Base-by-base conservation (phyloP, 768 basidiomycete genomes). In the Chiua virens region DNA sequence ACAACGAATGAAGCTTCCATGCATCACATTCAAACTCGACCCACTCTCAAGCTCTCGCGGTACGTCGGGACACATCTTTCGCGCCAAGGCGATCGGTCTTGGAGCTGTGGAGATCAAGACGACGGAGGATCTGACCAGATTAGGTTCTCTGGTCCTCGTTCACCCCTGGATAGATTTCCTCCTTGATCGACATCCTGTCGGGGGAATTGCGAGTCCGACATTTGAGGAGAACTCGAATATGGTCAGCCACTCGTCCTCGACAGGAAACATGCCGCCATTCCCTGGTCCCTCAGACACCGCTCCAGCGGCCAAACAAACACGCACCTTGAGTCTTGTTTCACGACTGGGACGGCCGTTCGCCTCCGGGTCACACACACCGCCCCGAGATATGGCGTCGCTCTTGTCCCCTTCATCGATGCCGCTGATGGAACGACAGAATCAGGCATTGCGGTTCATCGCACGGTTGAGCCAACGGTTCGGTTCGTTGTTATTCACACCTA, bases 111-210 rank as follows among this genome's bases (percentile, higher is more conserved):
- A n/a, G n/a, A n/a, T n/a, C n/a, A n/a, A n/a, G n/a, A n/a, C n/a
- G n/a, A n/a, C n/a, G n/a, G n/a, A n/a, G n/a, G n/a, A n/a, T n/a
- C n/a, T n/a, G n/a, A n/a, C n/a, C n/a, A n/a, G n/a, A n/a, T n/a
- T n/a, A n/a, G n/a, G n/a, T n/a, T n/a, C n/a, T n/a, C n/a, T n/a
- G n/a, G n/a, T n/a, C n/a, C n/a, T n/a, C 8, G 21, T 56, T 10
- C 47, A 58, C 25, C 56, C 56, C 2, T 58, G 56, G 54, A 49
- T 58, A 1, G 44, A 44, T 51, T 47, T 11, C n/a, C 52, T 57
- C 3, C 57, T 52, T 2, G 52, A 45, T n/a, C 28, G 55, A 42
- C 45, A 28, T 10, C 38, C 30, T 8, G 17, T 53, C 17, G 20
- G 20, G 18, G 13, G 35, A 25, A 8, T 25, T 8, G 25, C 8